A percentile compares a stretch with the other conserved stretches of the same genome.
Conservation (phyloP, 768 basidiomycete genomes). For the Russula dissimulans region DNA sequence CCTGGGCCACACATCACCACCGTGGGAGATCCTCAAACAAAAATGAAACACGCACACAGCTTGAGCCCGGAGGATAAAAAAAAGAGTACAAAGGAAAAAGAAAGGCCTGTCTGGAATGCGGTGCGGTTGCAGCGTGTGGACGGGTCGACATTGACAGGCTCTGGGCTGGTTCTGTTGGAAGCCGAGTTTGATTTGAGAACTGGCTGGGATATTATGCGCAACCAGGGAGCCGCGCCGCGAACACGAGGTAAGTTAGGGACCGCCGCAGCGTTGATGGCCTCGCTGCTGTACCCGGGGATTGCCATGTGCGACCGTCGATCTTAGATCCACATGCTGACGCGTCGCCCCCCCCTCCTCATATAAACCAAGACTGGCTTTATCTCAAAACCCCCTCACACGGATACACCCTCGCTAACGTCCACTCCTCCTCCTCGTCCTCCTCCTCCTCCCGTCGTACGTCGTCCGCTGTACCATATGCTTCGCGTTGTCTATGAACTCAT, state of each 20-base stretch:
- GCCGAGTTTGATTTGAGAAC: background rate
- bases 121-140: slow-evolving; percentile 1
- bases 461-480: too few species aligned
- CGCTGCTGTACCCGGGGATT: background rate
- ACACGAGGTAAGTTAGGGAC: background rate
- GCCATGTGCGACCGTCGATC: slow-evolving; percentile 10
- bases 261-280: background rate
- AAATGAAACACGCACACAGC: too few species aligned
- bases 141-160: background rate
- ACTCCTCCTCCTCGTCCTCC: too few species aligned
- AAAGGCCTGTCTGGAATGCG: background rate
- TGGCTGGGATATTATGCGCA: background rate
- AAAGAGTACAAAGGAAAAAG: background rate
- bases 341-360: slow-evolving; percentile 17
- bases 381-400: background rate
- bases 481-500: background rate
- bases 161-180: background rate
- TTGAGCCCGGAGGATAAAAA: background rate
- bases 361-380: slow-evolving; percentile 9
- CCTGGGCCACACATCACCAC: background rate
- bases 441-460: background rate
- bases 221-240: background rate
- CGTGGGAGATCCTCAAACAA: too few species aligned
- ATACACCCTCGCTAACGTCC: background rate
- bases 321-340: slow-evolving; percentile 22